Percentiles rank a stretch among this genome's conserved stretches.
These are phyloP conservation scores for Nevesoporus exiguus DNA, from an alignment of 768 basidiomycete genomes.

Conservation along the genomic window DNA sequence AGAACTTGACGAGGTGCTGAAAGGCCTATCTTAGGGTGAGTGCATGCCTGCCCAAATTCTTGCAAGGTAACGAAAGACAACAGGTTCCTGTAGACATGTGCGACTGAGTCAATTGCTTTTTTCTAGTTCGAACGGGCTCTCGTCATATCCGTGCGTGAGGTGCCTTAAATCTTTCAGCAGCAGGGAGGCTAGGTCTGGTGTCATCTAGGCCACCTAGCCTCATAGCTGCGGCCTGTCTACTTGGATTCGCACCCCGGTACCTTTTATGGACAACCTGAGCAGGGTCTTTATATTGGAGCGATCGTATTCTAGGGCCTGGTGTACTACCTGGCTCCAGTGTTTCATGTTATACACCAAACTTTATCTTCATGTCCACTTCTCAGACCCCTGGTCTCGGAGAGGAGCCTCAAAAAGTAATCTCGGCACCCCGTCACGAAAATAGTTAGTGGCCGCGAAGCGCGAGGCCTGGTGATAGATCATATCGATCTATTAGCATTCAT, in stretches of 20 bases:
- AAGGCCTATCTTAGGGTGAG: constrained; percentile 31
- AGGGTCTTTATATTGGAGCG: background rate
- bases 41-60: background rate
- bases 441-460: constrained; percentile 1
- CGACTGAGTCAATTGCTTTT: background rate
- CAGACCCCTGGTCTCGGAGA: background rate
- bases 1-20: constrained; percentile 50
- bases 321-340: background rate
- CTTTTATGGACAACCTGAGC: background rate
- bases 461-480: constrained; percentile 12
- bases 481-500: constrained; percentile 16
- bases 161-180: background rate
- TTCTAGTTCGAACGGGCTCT: background rate
- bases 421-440: background rate
- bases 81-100: background rate
- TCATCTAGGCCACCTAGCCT: background rate
- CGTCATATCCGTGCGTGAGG: background rate
- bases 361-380: background rate
- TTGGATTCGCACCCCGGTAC: background rate
- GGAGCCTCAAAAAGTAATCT: background rate
- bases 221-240: background rate
- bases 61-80: background rate
- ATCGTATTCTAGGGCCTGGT: background rate
- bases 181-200: no score
- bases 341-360: background rate